A percentile compares a stretch with the other conserved stretches of the same genome.
Conservation (phyloP, 768 basidiomycete genomes). For the Coprinellus aureogranulatus region DNA sequence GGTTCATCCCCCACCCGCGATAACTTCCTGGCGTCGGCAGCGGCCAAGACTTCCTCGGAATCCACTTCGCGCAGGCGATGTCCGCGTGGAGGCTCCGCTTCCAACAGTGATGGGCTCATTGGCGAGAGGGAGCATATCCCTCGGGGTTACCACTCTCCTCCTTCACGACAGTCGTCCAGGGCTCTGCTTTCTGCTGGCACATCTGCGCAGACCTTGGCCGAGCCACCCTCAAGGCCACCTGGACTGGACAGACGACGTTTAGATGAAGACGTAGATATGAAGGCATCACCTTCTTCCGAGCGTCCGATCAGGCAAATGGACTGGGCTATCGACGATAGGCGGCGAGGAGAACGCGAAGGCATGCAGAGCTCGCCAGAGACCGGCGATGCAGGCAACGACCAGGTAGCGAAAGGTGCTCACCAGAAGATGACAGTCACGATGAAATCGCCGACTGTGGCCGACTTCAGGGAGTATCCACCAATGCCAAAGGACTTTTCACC, state of each 20-base stretch:
- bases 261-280: constrained; percentile 2
- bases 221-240: not conserved
- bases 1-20: not conserved
- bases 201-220: not conserved
- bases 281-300: not conserved
- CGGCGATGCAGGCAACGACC: no score
- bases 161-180: not conserved
- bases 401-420: not conserved
- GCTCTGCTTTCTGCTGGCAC: no score
- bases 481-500: no score
- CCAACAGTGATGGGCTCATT: not conserved
- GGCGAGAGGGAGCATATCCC: not conserved
- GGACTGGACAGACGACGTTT: not conserved
- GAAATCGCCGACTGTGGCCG: not conserved
- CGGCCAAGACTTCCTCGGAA: not conserved
- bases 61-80: not conserved
- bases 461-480: not conserved
- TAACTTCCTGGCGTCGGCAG: not conserved
- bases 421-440: constrained; percentile 2
- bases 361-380: not conserved
- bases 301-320: not conserved
- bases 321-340: not conserved
- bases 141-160: not conserved
- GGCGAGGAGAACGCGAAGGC: not conserved
- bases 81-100: not conserved